phyloP scores from a whole-genome alignment of 768 basidiomycete species.

The Pulveroboletus sp. region DNA sequence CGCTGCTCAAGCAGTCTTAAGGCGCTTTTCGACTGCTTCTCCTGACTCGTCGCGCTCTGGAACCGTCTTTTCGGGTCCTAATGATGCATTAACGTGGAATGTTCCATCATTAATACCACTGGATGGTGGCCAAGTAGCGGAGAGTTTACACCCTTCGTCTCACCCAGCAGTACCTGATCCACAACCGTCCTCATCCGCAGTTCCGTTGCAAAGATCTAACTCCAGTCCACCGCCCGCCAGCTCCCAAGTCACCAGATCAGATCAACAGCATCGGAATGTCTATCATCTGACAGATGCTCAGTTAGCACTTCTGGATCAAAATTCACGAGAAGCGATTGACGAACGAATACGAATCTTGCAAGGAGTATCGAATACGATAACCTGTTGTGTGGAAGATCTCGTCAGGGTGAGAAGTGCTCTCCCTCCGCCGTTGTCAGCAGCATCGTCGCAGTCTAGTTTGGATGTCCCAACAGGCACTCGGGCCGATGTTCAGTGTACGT shows the following conservation, averaged over 20 bases:
- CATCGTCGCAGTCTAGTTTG: conserved; percentile 7
- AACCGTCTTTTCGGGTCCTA: conserved; percentile 6
- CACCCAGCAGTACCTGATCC: conserved; percentile 2
- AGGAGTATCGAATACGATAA: conserved; percentile 70
- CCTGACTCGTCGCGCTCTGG: conserved; percentile 3
- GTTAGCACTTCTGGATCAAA: conserved; percentile 55
- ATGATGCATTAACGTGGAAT: conserved; percentile 17
- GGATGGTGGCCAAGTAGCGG: conserved; percentile 8
- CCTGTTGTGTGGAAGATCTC: conserved; percentile 74
- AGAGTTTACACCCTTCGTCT: not conserved
- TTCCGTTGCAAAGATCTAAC: not conserved
- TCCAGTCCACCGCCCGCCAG: not conserved
- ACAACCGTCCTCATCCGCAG: conserved; percentile 8
- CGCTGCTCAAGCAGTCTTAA: conserved; percentile 65
- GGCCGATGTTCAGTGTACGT: conserved; percentile 17
- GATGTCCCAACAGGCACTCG: conserved; percentile 7
- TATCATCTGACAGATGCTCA: conserved; percentile 45
- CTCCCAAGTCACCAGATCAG: not conserved
- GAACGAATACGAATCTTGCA: conserved; percentile 78
- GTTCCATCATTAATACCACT: conserved; percentile 27
- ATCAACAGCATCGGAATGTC: conserved; percentile 35
- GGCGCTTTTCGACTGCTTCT: conserved; percentile 36
- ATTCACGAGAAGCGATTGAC: conserved; percentile 80
- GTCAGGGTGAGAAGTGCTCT: conserved; percentile 70
- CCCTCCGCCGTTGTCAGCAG: conserved; percentile 35